Conservation (phyloP, 106 monocot species). For the Gastrodia elata region DNA sequence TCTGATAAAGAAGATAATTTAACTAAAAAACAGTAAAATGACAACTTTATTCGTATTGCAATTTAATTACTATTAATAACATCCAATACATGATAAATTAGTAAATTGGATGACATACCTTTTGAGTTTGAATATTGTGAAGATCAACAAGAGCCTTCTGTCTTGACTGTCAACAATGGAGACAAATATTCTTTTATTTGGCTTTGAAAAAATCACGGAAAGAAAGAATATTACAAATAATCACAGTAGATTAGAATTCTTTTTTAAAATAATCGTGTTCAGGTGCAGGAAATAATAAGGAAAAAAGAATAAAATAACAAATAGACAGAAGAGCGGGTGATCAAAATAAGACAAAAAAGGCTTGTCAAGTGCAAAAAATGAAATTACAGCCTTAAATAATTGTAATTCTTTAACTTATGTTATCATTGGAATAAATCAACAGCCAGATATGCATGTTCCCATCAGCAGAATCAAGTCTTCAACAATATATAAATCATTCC, state of each 20-base stretch:
- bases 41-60: neutral
- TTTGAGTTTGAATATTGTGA: conserved; percentile 63
- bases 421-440: neutral
- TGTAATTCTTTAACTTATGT: neutral
- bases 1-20: neutral
- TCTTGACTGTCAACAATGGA: conserved; percentile 52
- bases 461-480: neutral
- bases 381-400: neutral
- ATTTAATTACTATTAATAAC: neutral
- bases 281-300: neutral
- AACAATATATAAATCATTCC: neutral
- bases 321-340: neutral
- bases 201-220: neutral
- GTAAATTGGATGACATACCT: conserved; percentile 21
- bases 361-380: neutral
- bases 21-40: neutral
- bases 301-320: neutral
- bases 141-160: conserved; percentile 91
- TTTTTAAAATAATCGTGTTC: neutral
- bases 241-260: neutral
- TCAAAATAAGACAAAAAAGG: neutral
- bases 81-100: neutral
- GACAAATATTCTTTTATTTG: neutral
- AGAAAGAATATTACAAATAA: neutral
- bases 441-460: neutral